Evolutionary conservation across 73 alveolate genomes (phyloP), one percentile per base, ranked within the genome.

Genomic region (Blepharisma japonicum): DNA sequence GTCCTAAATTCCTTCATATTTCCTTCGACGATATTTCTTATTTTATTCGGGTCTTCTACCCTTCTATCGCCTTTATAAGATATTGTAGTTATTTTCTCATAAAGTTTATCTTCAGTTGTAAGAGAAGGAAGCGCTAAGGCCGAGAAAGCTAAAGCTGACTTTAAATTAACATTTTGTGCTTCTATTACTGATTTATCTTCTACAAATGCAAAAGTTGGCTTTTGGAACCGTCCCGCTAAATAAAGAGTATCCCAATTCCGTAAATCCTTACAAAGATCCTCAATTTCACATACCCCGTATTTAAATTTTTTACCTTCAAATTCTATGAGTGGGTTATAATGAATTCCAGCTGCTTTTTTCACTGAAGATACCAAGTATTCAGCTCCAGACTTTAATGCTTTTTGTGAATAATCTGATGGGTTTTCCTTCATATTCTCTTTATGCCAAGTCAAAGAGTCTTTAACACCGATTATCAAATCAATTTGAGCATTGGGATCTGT

Each of bases 31-130:
- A 86, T 77, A 50, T 86, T 86, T 54, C 61, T 77, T 6, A 86
- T 84, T 68, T 86, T 86, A 51, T 86, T 70, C 0, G 93, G 93
- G 67, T 86, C 85, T 77, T 86, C 93, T 85, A 86, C 76, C 14
- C 93, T 77, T 18, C 78, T 81, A 77, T 86, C 93, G 2, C 89
- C 89, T 9, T 32, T 38, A 77, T 82, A 86, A n/a, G 81, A 32
- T 6, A 86, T 47, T 6, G 67, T 48, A 25, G 84, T 38, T 14
- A 86, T 46, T 42, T 54, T 71, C 71, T 45, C 68, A 68, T 68
- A 82, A 46, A 86, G 20, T 20, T 86, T 89, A 78, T 53, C 42
- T 39, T 82, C 56, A 47, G 70, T 70, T 32, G 81, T 49, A 6
- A 50, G 71, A 20, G 78, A 11, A 20, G 55, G 79, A 45, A 55